Conservation (phyloP, 768 basidiomycete species). For the Tremella mesenterica region DNA sequence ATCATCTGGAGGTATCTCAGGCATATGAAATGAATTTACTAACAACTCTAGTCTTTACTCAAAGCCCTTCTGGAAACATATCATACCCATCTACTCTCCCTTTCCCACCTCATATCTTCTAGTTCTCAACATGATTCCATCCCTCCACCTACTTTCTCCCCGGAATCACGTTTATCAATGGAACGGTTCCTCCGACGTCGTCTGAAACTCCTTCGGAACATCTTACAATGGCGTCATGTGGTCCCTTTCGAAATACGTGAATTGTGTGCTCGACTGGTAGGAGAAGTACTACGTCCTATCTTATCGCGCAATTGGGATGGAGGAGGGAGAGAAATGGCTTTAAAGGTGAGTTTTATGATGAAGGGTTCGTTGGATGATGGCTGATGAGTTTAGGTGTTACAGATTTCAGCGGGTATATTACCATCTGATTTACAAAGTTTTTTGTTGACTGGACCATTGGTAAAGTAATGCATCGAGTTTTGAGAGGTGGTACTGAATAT, state of each 20-base stretch:
- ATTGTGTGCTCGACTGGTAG: conserved; percentile 55
- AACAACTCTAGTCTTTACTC: conserved; percentile 49
- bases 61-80: conserved; percentile 51
- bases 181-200: conserved; percentile 59
- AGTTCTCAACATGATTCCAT: conserved; percentile 14
- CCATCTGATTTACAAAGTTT: conserved; percentile 24
- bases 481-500: no score
- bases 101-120: conserved; percentile 36
- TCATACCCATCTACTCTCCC: conserved; percentile 48
- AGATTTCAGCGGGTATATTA: conserved; percentile 12
- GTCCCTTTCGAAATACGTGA: conserved; percentile 55
- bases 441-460: conserved; percentile 12
- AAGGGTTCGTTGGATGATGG: background rate
- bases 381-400: conserved; percentile 18
- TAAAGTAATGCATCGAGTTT: no score
- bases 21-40: background rate
- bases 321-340: conserved; percentile 61
- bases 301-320: conserved; percentile 78
- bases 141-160: conserved; percentile 57
- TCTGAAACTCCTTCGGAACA: conserved; percentile 63
- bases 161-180: conserved; percentile 63
- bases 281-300: conserved; percentile 56
- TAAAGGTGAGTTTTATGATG: conserved; percentile 49
- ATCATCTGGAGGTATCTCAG: no score
- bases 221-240: conserved; percentile 69